These are phyloP conservation scores for Trifolium pratense DNA, from an alignment of 306 rosid genomes.

Conservation along the genomic window DNA sequence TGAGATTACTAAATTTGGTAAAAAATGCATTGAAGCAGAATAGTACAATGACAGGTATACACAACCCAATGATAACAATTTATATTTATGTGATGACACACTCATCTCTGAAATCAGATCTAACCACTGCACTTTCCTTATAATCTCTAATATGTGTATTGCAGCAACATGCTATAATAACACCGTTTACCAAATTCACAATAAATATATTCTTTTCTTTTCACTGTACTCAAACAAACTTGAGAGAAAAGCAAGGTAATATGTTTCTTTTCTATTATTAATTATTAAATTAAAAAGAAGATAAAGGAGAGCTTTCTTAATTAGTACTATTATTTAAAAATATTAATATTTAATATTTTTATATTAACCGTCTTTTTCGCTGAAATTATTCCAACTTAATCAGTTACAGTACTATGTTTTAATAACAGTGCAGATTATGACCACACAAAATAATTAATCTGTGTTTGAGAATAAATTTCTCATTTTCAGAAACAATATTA, in stretches of 20 bases:
- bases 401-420: constrained; percentile 9
- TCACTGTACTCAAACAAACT: constrained; percentile 35
- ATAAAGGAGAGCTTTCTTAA: constrained; percentile 34
- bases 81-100: constrained; percentile 4
- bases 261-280: not conserved
- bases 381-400: constrained; percentile 50
- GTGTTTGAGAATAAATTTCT: not conserved
- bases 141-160: not conserved
- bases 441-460: not conserved
- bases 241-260: constrained; percentile 29
- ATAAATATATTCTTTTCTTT: constrained; percentile 22
- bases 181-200: constrained; percentile 11
- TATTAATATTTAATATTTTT: constrained; percentile 13
- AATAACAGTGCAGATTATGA: constrained; percentile 5
- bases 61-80: constrained; percentile 14
- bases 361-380: constrained; percentile 24
- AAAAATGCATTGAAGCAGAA: constrained; percentile 32
- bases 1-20: constrained; percentile 28
- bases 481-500: not conserved
- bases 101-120: constrained; percentile 42
- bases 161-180: constrained; percentile 25
- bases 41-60: constrained; percentile 5
- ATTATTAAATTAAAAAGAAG: not conserved
- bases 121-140: constrained; percentile 39
- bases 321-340: constrained; percentile 28